Evolutionary conservation across 257 asterid genomes (phyloP).

Genomic region (Solanum microdontum): DNA sequence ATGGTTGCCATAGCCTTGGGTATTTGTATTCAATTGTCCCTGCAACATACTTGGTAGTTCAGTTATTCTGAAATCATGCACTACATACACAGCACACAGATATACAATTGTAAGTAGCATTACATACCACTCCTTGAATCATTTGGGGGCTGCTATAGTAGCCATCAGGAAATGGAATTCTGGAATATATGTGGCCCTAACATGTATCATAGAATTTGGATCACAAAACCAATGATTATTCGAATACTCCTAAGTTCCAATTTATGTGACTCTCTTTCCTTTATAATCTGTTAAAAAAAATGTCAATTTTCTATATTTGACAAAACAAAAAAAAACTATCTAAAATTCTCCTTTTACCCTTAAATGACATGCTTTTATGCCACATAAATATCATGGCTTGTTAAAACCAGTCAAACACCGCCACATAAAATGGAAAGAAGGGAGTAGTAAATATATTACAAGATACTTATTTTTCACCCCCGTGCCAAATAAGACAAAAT

Average conservation of each 20-base stretch:
- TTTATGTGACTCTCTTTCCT: not conserved
- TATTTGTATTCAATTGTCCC: conserved; percentile 15
- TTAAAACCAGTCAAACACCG: not conserved
- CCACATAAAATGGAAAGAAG: not conserved
- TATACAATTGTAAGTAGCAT: not conserved
- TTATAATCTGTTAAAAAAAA: not conserved
- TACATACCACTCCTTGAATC: conserved; percentile 11
- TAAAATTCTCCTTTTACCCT: too few relatives aligned
- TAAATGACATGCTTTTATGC: too few relatives aligned
- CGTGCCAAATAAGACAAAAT: not conserved
- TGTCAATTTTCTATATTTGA: not conserved
- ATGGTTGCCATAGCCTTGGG: conserved; percentile 7
- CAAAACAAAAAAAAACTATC: not conserved
- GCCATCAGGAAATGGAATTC: conserved; percentile 7
- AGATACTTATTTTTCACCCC: not conserved
- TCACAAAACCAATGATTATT: not conserved
- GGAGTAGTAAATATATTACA: not conserved
- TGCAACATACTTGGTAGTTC: not conserved
- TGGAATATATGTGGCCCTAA: conserved; percentile 12
- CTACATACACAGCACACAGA: not conserved
- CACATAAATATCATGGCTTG: not conserved
- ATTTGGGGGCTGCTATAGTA: not conserved
- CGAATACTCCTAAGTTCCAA: not conserved
- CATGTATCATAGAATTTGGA: not conserved
- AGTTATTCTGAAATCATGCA: not conserved